Base-by-base conservation (phyloP, 345 rosid genomes). In the Aquilaria sinensis region DNA sequence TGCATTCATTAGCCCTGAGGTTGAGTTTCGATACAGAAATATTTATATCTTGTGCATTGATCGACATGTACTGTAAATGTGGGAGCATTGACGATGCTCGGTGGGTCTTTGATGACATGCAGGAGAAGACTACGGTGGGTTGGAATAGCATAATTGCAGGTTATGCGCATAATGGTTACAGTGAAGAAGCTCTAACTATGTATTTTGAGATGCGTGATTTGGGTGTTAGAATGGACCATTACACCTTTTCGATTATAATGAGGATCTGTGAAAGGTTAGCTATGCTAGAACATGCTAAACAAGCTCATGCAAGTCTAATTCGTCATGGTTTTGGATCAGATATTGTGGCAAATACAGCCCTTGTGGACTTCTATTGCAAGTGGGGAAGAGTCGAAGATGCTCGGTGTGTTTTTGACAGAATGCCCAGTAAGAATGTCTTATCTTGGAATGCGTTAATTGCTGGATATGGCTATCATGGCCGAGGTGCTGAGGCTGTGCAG, bases 341-440 rank as follows among this genome's bases (percentile, higher is more conserved):
- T 66, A 72, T 84, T 3, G 88, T 92, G 0, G 91, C 89, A 7
- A 87, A 77, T 67, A 82, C 98, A 0, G 84, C 91, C 12, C 92
- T 92, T 10, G 88, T 89, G 29, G 98, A 92, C 72, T 92, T 87
- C 51, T 92, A 92, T 62, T 81, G 98, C 87, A 92, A 92, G 84
- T 89, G 98, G 96, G 96, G 96, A 66, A 82, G 80, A 68, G 68
- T 92, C 70, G 88, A 92, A 73, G 73, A 85, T 65, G 98, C 98
- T 51, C 83, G 71, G 46, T 71, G 68, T 60, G 79, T 87, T 47
- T 92, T 92, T 72, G 80, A 89, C 74, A 67, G 64, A 67, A 81
- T 89, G 82, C 85, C 92, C 41, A 65, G 76, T 57, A 87, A 85
- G 75, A 89, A 85, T 74, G 57, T 87, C 62, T 71, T 87, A 64